phyloP scores from a whole-genome alignment of 1,284 basidiomycete species.

The Tilletia indica region DNA sequence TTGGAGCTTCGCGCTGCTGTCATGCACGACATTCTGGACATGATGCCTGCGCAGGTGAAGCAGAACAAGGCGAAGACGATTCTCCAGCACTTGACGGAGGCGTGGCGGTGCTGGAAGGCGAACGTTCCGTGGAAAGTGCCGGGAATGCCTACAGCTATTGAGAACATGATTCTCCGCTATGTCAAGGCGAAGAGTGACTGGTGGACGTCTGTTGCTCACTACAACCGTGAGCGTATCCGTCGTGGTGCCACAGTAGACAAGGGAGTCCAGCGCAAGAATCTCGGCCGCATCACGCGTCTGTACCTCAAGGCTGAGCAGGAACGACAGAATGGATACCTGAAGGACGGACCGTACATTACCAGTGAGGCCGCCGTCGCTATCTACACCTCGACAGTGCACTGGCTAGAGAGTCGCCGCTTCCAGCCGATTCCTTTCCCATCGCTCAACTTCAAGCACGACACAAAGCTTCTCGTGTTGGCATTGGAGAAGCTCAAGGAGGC shows the following conservation, averaged over 20 bases:
- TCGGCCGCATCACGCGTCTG: conserved; percentile 79
- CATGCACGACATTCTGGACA: conserved; percentile 87
- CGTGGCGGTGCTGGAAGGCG: conserved; percentile 95
- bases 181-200: conserved; percentile 99
- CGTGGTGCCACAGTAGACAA: conserved; percentile 99
- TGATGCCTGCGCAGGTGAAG: conserved; percentile 98
- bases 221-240: conserved; percentile 89
- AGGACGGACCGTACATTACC: conserved; percentile 55
- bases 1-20: conserved; percentile 95
- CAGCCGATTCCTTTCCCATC: conserved; percentile 55
- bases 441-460: conserved; percentile 56
- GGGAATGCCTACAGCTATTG: conserved; percentile 95
- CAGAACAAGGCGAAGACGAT: conserved; percentile 99
- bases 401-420: conserved; percentile 55
- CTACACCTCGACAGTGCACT: conserved; percentile 55
- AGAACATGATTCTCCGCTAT: conserved; percentile 97
- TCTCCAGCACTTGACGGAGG: conserved; percentile 92
- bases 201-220: conserved; percentile 92
- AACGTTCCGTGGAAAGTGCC: conserved; percentile 98
- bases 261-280: conserved; percentile 94
- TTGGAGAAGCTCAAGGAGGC: conserved; percentile 55
- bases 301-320: conserved; percentile 55
- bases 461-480: conserved; percentile 52
- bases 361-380: conserved; percentile 54
- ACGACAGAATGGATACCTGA: conserved; percentile 54